Percentiles rank a stretch among this genome's conserved stretches.
phyloP scores from a whole-genome alignment of 495 filamentous ascomycete genomes.

The Aspergillus campestris region DNA sequence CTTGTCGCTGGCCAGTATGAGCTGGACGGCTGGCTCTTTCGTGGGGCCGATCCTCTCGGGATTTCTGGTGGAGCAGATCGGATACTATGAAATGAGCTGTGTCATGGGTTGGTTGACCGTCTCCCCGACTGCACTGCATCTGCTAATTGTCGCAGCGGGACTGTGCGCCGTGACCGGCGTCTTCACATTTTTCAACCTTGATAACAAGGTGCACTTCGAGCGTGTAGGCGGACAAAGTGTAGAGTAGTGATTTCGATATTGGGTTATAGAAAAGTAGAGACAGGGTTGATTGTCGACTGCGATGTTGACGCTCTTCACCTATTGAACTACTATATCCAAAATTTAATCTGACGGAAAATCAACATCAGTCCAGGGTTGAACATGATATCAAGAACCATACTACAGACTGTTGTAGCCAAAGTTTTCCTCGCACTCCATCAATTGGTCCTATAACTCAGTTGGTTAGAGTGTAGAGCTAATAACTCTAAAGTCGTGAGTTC shows the following conservation, averaged over 20 bases:
- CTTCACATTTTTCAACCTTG: slow-evolving; percentile 3
- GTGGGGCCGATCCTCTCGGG: slow-evolving; percentile 27
- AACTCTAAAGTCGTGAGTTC: not conserved
- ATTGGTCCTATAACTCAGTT: not conserved
- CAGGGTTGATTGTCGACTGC: too few species aligned
- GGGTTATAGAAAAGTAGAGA: too few species aligned
- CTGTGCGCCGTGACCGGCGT: slow-evolving; percentile 6
- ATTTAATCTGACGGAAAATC: too few species aligned
- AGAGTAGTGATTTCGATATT: too few species aligned
- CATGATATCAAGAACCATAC: too few species aligned
- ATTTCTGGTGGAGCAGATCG: slow-evolving; percentile 16
- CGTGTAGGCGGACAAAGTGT: not conserved
- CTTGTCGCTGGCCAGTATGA: slow-evolving; percentile 19
- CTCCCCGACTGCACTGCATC: not conserved
- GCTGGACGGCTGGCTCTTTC: slow-evolving; percentile 21
- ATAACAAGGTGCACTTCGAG: not conserved
- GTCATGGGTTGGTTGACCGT: slow-evolving; percentile 11
- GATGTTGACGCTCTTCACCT: too few species aligned
- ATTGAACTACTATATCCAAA: too few species aligned
- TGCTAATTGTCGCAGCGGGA: not conserved
- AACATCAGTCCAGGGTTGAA: too few species aligned
- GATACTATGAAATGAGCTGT: slow-evolving; percentile 22
- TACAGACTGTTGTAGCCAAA: too few species aligned
- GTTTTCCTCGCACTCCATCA: not conserved
- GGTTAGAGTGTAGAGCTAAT: not conserved